phyloP scores from a whole-genome alignment of 2,329 filamentous ascomycete species.

The Aspergillus cejpii region DNA sequence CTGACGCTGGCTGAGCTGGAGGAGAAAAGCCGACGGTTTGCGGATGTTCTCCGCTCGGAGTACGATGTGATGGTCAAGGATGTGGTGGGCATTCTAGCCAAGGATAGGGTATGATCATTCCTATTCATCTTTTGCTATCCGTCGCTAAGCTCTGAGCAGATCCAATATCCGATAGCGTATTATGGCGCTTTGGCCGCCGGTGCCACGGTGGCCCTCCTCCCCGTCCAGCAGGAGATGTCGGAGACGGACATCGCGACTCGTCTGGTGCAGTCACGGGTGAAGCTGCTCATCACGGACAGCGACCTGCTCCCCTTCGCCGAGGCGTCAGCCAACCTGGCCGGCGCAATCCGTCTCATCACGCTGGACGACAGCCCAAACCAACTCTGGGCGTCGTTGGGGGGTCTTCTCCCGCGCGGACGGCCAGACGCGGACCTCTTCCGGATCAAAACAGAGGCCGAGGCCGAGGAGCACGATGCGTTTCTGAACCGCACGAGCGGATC shows the following conservation, averaged over 20 bases:
- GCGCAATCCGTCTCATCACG: constrained; percentile 5
- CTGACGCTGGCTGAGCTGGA: constrained; percentile 7
- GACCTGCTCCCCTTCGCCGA: constrained; percentile 12
- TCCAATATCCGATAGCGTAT: constrained; percentile 22
- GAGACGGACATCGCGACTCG: constrained; percentile 18
- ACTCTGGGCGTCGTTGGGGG: not conserved
- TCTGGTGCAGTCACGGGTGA: constrained; percentile 17
- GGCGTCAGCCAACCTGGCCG: constrained; percentile 9
- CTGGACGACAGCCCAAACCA: constrained; percentile 1
- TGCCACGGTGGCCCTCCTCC: constrained; percentile 19
- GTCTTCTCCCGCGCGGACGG: not conserved
- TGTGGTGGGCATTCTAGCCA: constrained; percentile 8
- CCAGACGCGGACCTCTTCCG: constrained; percentile 1
- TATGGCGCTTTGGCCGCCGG: constrained; percentile 20
- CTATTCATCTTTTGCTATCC: not conserved
- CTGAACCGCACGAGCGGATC: constrained; percentile 20
- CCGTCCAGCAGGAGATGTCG: constrained; percentile 18
- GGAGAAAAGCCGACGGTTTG: constrained; percentile 8
- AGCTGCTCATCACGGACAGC: constrained; percentile 19
- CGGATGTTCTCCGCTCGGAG: constrained; percentile 3
- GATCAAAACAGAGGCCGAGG: not conserved
- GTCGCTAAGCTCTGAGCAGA: constrained; percentile 6
- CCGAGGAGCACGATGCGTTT: constrained; percentile 14
- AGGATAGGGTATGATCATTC: not conserved
- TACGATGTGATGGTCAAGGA: constrained; percentile 8